These are phyloP conservation scores for Podospora bellae-mahoneyi DNA, from an alignment of 495 filamentous ascomycete species.

Conservation along the genomic window DNA sequence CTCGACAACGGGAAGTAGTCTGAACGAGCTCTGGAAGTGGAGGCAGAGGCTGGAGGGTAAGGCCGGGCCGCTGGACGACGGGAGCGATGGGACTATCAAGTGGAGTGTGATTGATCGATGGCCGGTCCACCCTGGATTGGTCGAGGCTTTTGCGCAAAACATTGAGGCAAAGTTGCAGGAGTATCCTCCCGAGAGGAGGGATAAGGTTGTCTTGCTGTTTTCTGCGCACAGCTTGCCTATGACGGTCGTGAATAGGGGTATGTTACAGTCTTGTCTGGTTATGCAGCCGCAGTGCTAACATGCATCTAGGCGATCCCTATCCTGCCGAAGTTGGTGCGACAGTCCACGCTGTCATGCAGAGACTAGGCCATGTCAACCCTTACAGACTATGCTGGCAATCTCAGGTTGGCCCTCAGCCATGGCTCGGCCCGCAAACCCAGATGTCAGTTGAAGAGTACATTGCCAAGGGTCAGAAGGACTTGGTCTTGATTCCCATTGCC, in stretches of 20 bases:
- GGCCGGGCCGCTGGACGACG: slow-evolving; percentile 42
- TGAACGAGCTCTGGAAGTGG: slow-evolving; percentile 99
- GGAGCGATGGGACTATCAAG: slow-evolving; percentile 63
- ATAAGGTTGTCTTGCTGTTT: slow-evolving; percentile 82
- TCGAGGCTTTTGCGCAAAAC: slow-evolving; percentile 87
- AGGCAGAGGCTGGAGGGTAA: slow-evolving; percentile 82
- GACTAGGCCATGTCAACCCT: slow-evolving; percentile 78
- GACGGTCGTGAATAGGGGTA: slow-evolving; percentile 90
- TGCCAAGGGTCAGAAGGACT: slow-evolving; percentile 82
- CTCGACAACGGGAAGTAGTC: slow-evolving; percentile 90
- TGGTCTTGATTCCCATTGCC: slow-evolving; percentile 91
- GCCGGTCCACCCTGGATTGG: slow-evolving; percentile 85
- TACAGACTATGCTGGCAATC: slow-evolving; percentile 97
- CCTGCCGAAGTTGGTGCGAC: slow-evolving; percentile 97
- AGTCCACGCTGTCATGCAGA: slow-evolving; percentile 92
- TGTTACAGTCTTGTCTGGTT: background rate
- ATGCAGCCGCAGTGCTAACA: slow-evolving; percentile 19
- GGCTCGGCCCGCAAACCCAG: slow-evolving; percentile 92
- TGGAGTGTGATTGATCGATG: slow-evolving; percentile 99
- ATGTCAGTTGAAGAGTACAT: slow-evolving; percentile 86
- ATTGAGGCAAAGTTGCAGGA: slow-evolving; percentile 77
- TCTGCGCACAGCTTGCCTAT: slow-evolving; percentile 96
- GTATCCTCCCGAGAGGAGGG: slow-evolving; percentile 74
- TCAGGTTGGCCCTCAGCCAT: slow-evolving; percentile 91
- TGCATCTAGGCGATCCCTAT: slow-evolving; percentile 75